Evolutionary conservation across 2,329 filamentous ascomycete species (phyloP), one percentile per base, ranked within the genome.

Genomic region (Atkinsonella hypoxylon): DNA sequence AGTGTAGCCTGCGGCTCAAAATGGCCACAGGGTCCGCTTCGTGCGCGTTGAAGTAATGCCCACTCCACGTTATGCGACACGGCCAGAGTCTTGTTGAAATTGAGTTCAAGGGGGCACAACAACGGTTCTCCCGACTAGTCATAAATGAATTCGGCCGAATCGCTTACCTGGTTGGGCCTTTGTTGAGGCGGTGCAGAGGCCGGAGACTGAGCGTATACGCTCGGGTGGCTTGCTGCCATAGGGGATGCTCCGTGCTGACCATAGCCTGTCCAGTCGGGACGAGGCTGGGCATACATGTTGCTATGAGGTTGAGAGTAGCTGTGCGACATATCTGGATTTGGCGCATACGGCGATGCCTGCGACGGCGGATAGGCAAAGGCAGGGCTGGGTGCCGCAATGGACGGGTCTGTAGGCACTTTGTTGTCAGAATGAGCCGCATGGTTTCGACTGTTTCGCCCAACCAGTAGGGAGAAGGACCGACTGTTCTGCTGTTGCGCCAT

Each of bases 341-440:
- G 81, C 52, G 82, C 82, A 71, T 96, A 96, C 36, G 90, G 88
- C 60, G 89, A 91, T 70, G 95, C 94, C 67, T 86, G 83, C 55
- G 26, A 44, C 38, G 49, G 77, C 74, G 62, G 48, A 45, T 89
- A 85, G 61, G 87, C 80, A 68, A 95, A 96, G 62, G 88, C 90
- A 54, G 91, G 90, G 77, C 89, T 95, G 65, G 89, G 87, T 63
- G 87, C 84, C 70, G 89, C 87, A 69, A 96, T 95, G 70, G 89
- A 94, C 65, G 90, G 89, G 94, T 96, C 91, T 96, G 95, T 90
- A 85, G 89, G 89, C 77, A 94, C 82, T 83, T 89, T 85, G 81
- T 79, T 81, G 89, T 95, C 87, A 95, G 90, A 94, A 73, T 89
- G 90, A 74, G 84, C 79, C 78, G 81, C 77, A 69, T 79, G 76